Percentiles rank a stretch among this genome's conserved stretches.
Conservation (phyloP, 2,329 filamentous ascomycete genomes). For the Pseudocercospora cruenta region DNA sequence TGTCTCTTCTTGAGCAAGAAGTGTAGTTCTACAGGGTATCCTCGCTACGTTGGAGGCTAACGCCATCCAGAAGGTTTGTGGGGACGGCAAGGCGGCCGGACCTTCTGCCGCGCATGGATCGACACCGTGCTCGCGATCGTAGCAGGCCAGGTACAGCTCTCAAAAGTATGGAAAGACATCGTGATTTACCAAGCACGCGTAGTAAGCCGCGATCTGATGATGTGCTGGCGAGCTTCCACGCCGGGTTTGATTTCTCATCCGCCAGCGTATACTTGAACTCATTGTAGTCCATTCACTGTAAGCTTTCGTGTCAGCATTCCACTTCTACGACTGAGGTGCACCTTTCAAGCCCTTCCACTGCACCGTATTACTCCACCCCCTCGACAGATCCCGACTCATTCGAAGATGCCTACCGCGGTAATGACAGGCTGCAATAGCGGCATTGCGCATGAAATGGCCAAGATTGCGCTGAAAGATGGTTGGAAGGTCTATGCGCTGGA, state of each 20-base stretch:
- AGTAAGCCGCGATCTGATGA: background rate
- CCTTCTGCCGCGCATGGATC: background rate
- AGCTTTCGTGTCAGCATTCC: background rate
- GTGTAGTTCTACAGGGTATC: background rate
- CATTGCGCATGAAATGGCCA: constrained; percentile 12
- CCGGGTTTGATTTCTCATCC: background rate
- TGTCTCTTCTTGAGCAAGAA: background rate
- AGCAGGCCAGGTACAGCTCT: background rate
- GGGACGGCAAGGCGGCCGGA: background rate
- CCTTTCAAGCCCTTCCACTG: background rate
- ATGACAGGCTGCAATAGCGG: constrained; percentile 12
- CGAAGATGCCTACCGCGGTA: background rate
- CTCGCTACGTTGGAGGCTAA: background rate
- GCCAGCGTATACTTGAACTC: background rate
- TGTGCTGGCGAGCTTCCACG: background rate
- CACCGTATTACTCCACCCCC: background rate
- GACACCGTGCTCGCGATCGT: background rate
- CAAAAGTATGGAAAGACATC: background rate
- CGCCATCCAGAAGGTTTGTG: background rate
- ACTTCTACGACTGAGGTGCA: background rate
- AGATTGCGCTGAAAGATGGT: constrained; percentile 4
- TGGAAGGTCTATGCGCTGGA: constrained; percentile 12
- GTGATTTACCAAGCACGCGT: background rate
- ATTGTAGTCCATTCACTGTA: background rate
- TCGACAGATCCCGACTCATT: background rate